Conservation (phyloP, 2,329 filamentous ascomycete species). For the Nothophaeocryptopus gaeumannii region DNA sequence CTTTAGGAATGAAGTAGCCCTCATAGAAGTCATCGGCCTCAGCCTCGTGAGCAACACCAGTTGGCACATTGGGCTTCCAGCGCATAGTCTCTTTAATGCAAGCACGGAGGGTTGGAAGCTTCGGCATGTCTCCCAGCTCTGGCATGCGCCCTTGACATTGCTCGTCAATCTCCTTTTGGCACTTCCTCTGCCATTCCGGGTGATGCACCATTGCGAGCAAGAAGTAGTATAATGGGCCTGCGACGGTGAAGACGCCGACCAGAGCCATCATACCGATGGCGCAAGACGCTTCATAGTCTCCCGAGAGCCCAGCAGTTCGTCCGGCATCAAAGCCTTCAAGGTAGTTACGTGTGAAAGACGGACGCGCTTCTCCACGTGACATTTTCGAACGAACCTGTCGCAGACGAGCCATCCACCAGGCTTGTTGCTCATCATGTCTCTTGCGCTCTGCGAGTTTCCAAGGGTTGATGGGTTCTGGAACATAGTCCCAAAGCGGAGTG, state of each 20-base stretch:
- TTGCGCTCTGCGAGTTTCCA: conserved; percentile 55
- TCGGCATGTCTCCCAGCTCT: conserved; percentile 26
- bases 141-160: conserved; percentile 27
- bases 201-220: conserved; percentile 47
- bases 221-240: conserved; percentile 30
- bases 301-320: conserved; percentile 34
- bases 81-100: conserved; percentile 43
- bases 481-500: conserved; percentile 52
- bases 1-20: conserved; percentile 33
- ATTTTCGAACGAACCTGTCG: conserved; percentile 39
- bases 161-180: conserved; percentile 32
- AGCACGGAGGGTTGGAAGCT: conserved; percentile 38
- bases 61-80: conserved; percentile 48
- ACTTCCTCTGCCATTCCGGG: conserved; percentile 47
- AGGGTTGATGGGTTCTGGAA: conserved; percentile 51
- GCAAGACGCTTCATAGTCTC: conserved; percentile 36
- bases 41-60: conserved; percentile 53
- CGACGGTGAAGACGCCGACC: conserved; percentile 37
- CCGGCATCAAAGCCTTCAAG: conserved; percentile 37
- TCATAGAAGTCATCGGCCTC: conserved; percentile 40
- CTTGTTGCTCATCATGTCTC: conserved; percentile 53
- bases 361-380: conserved; percentile 40
- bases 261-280: conserved; percentile 37
- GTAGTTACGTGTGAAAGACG: conserved; percentile 44
- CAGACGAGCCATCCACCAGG: conserved; percentile 53